These are phyloP conservation scores for Coniochaeta prunicola DNA, from an alignment of 2,329 filamentous ascomycete genomes.

Conservation along the genomic window DNA sequence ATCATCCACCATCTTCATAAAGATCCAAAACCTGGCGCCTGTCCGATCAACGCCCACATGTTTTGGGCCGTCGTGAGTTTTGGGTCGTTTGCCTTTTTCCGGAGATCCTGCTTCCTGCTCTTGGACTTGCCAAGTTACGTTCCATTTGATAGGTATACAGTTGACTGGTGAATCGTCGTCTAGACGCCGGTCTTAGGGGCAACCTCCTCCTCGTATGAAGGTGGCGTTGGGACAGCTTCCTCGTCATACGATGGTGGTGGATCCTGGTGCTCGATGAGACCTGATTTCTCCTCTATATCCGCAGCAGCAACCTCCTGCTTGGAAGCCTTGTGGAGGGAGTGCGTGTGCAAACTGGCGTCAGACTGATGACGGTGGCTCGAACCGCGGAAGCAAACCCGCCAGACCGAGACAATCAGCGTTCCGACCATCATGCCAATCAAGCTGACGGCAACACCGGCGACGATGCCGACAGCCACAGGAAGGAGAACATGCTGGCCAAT, in stretches of 20 bases:
- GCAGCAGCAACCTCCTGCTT: constrained; percentile 24
- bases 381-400: constrained; percentile 39
- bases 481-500: constrained; percentile 57
- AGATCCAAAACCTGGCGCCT: not conserved
- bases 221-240: not conserved
- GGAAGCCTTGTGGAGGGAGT: constrained; percentile 23
- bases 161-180: not conserved
- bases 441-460: constrained; percentile 61
- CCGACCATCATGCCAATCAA: constrained; percentile 61
- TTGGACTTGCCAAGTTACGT: not conserved
- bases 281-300: constrained; percentile 40
- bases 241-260: constrained; percentile 19
- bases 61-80: not conserved
- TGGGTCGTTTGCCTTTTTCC: not conserved
- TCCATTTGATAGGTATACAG: not conserved
- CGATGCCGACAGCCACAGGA: constrained; percentile 61
- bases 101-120: not conserved
- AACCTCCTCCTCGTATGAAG: not conserved
- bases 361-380: constrained; percentile 22
- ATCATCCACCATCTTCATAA: not conserved
- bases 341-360: constrained; percentile 4
- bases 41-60: not conserved
- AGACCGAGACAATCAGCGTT: constrained; percentile 51
- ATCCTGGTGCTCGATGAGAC: constrained; percentile 35
- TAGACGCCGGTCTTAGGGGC: not conserved